Percentiles rank a stretch among this genome's conserved stretches.
phyloP scores from a whole-genome alignment of 75 land plant species.

The Ceratopteris richardii region DNA sequence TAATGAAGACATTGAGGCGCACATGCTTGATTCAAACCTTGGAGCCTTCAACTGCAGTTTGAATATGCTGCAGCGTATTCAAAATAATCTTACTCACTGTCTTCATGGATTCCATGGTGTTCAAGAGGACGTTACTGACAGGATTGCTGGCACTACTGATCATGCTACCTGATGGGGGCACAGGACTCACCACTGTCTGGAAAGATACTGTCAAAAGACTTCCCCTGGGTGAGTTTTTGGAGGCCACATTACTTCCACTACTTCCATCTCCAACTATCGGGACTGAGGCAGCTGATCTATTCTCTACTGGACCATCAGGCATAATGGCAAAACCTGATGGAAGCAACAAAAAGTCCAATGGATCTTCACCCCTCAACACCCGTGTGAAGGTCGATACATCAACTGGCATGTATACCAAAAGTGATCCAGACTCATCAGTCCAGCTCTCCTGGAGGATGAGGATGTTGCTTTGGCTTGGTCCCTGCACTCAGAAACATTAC shows the following conservation, averaged over 20 bases:
- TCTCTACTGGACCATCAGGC: conserved; percentile 23
- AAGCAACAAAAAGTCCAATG: conserved; percentile 62
- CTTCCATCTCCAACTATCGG: conserved; percentile 1
- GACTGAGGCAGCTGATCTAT: conserved; percentile 1
- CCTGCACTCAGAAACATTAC: background rate
- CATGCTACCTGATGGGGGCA: conserved; percentile 33
- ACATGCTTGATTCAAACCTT: background rate
- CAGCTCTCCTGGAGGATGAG: conserved; percentile 83
- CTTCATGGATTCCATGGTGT: conserved; percentile 35
- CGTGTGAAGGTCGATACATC: conserved; percentile 57
- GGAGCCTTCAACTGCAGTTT: conserved; percentile 25
- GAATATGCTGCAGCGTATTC: conserved; percentile 52
- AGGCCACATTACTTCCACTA: conserved; percentile 2
- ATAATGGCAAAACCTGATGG: conserved; percentile 61
- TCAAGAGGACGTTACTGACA: conserved; percentile 6
- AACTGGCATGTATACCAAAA: conserved; percentile 58
- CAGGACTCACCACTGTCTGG: conserved; percentile 48
- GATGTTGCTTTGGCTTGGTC: conserved; percentile 50
- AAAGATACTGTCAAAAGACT: conserved; percentile 60
- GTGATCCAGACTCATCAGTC: conserved; percentile 58
- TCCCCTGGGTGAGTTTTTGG: conserved; percentile 12
- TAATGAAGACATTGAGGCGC: no score
- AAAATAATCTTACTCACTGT: conserved; percentile 47
- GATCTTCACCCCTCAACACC: conserved; percentile 64
- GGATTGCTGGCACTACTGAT: conserved; percentile 1